Evolutionary conservation across 306 rosid species (phyloP), one percentile per base, ranked within the genome.

Genomic region (Prosopis cineraria): DNA sequence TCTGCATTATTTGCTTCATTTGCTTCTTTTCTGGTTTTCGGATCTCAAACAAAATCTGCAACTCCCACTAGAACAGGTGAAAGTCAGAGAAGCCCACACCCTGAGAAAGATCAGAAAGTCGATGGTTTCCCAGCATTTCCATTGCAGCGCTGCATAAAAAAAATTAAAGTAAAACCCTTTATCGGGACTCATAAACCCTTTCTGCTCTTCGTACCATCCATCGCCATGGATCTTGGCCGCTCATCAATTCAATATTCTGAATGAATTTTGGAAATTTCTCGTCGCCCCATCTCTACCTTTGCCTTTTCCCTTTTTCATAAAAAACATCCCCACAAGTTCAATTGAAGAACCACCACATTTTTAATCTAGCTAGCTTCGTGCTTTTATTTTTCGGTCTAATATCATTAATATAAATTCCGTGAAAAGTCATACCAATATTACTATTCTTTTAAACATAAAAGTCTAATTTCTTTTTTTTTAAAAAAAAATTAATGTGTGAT

Each of bases 151-250:
- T 22, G 31, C 59, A 24, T 3, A 55, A 79, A 40, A 58, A 29
- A 29, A 74, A 77, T 70, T 50, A 84, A 81, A 85, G 82, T 76
- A 68, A 19, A 48, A 7, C 25, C 76, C 91, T 88, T 90, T 90
- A 83, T 87, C 81, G 93, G 95, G 84, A 92, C 90, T 88, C 97
- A 84, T 84, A 25, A 88, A 83, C 67, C 85, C 74, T 80, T 72
- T 59, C 59, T 50, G 27, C 72, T 24, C 20, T 33, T 72, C 52
- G 73, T 78, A 72, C 81, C 7, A 48, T 37, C 81, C 7, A 48
- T 37, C 72, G 56, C 81, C 5, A 36, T 37, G 68, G 39, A 48
- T 74, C 25, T 25, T 56, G 31, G 19, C 1, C 48, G 4, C 70
- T 64, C 16, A 10, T 22, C 60, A 9, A 22, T 64, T 34, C 70